Evolutionary conservation across 257 asterid species (phyloP).

Genomic region (Asclepias syriaca): DNA sequence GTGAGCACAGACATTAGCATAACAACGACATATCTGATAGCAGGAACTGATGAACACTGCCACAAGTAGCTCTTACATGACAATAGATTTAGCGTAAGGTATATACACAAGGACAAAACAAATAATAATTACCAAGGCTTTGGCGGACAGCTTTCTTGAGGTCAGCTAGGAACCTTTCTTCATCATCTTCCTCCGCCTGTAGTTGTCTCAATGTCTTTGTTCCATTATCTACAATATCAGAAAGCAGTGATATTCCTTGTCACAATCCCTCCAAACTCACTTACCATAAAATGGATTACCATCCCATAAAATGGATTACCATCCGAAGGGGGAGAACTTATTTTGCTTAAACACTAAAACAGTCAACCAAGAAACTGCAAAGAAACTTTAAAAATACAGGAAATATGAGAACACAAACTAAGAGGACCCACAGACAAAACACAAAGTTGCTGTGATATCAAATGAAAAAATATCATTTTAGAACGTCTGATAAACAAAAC

Average conservation of each 20-base stretch:
- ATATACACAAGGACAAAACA: conserved; percentile 5
- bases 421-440: background rate
- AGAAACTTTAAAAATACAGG: background rate
- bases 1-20: background rate
- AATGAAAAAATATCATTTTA: background rate
- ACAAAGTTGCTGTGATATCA: background rate
- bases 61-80: background rate
- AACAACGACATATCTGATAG: background rate
- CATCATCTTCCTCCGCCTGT: conserved; percentile 78
- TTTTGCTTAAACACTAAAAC: background rate
- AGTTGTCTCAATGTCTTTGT: conserved; percentile 60
- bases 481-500: background rate
- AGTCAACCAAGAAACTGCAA: background rate
- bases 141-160: conserved; percentile 80
- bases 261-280: background rate
- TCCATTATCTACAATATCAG: conserved; percentile 41
- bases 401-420: background rate
- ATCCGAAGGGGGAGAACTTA: too few relatives aligned
- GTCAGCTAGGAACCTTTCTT: conserved; percentile 94
- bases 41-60: background rate
- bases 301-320: background rate
- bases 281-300: background rate
- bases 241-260: background rate
- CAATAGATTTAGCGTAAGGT: conserved; percentile 6
- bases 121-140: conserved; percentile 65